Base-by-base conservation (phyloP, 164 flowering plant genomes). In the Annona squamosa region DNA sequence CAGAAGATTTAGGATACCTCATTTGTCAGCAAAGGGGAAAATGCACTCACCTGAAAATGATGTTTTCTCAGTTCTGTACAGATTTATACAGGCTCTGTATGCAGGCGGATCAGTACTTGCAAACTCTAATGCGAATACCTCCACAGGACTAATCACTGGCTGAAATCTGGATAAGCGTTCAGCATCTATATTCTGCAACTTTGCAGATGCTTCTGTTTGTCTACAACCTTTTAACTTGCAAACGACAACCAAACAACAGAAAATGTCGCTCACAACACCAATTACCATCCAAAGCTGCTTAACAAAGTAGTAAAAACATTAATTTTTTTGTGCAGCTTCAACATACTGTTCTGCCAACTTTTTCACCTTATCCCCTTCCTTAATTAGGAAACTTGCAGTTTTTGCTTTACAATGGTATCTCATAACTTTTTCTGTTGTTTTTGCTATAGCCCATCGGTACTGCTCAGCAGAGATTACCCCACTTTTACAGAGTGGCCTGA, bases 371-470 rank as follows among this genome's bases (percentile, higher is more conserved):
- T 88, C 92, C 19, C 99, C 98, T 79, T 95, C 99, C 83, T 93
- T 93, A 78, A 95, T 88, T 68, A 95, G 90, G 74, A 95, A 95
- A 79, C 85, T 90, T 2, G 99, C 99, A 79, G 84, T 93, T 78
- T 87, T 95, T 61, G 86, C 91, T 76, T 90, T 88, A 4, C 69
- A 70, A 76, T 95, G 98, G 76, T 79, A 93, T 69, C 85, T 89
- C 99, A 93, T 93, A 41, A 96, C 93, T 76, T 96, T 96, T n/a
- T 93, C 97, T 0, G 95, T 90, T 12, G 98, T 88, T 84, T 89
- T 93, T 7, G 76, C 73, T 4, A 91, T 97, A n/a, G 99, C 93
- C 92, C 94, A 93, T 65, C 94, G 74, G 73, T 96, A 96, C 68
- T 91, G 97, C 73, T 93, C 94, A 0, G 78, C 85, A 6, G 94